A percentile compares a stretch with the other conserved stretches of the same genome.
Evolutionary conservation across 345 rosid species (phyloP).

Genomic region (Lepidium sativum): DNA sequence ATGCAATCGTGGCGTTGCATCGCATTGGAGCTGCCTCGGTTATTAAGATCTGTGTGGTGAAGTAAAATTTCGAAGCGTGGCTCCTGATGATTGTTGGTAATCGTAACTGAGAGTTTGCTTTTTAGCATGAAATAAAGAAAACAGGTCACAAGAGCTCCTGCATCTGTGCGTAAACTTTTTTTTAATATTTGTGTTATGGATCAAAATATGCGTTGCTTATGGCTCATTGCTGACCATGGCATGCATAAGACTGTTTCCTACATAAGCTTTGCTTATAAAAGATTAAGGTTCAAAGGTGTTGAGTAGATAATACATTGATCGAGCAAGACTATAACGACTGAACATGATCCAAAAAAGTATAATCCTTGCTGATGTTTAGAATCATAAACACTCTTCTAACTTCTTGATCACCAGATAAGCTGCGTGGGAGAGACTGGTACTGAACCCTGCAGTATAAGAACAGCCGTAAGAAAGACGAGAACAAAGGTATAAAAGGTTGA

Average conservation of each 20-base stretch:
- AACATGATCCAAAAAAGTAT: conserved; percentile 9
- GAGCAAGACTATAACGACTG: conserved; percentile 5
- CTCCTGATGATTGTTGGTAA: conserved; percentile 23
- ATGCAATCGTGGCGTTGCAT: conserved; percentile 76
- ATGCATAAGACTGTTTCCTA: conserved; percentile 4
- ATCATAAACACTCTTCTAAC: conserved; percentile 19
- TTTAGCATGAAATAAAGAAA: conserved; percentile 14
- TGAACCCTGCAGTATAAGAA: conserved; percentile 20
- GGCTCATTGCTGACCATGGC: not conserved
- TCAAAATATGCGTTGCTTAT: not conserved
- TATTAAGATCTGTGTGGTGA: conserved; percentile 77
- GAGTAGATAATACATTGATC: conserved; percentile 2
- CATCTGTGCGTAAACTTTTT: not conserved
- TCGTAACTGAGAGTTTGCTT: conserved; percentile 11
- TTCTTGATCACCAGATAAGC: conserved; percentile 10
- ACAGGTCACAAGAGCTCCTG: not conserved
- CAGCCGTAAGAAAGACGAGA: not conserved
- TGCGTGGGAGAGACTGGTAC: conserved; percentile 13
- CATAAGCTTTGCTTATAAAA: conserved; percentile 16
- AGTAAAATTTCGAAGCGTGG: conserved; percentile 30
- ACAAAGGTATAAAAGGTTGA: not conserved
- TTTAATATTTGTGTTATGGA: not conserved
- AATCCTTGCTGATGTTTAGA: conserved; percentile 2
- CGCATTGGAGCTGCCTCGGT: conserved; percentile 85
- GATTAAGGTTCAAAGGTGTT: conserved; percentile 13